Evolutionary conservation across 257 asterid genomes (phyloP).

Genomic region (Dorcoceras hygrometricum): DNA sequence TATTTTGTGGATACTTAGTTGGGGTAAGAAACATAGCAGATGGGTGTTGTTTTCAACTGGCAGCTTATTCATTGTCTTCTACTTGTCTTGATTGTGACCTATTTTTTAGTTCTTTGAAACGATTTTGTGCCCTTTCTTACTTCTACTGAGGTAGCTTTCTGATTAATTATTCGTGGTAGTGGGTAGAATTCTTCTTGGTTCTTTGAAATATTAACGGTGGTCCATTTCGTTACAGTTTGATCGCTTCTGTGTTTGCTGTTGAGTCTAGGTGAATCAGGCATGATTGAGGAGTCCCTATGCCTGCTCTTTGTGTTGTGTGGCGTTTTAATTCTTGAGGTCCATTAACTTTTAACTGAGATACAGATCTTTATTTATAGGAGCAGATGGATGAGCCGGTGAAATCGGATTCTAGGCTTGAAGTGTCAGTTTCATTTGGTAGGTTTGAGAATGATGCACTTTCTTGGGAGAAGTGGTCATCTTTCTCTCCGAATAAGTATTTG

Average conservation of each 20-base stretch:
- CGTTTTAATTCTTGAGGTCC: neutral
- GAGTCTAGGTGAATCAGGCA: neutral
- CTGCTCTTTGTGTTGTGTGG: neutral
- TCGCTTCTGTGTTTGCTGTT: neutral
- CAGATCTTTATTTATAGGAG: slow-evolving; percentile 34
- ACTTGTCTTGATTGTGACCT: slow-evolving; percentile 35
- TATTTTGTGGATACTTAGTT: neutral
- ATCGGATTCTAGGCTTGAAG: slow-evolving; percentile 52
- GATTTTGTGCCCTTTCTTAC: slow-evolving; percentile 26
- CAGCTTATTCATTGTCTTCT: slow-evolving; percentile 24
- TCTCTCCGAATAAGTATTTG: slow-evolving; percentile 87
- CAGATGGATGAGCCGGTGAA: slow-evolving; percentile 69
- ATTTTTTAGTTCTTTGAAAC: slow-evolving; percentile 29
- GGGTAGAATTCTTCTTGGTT: slow-evolving; percentile 32
- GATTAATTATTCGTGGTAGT: slow-evolving; percentile 26
- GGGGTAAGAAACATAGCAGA: slow-evolving; percentile 43
- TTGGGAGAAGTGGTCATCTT: slow-evolving; percentile 97
- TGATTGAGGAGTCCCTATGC: neutral
- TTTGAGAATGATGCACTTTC: slow-evolving; percentile 82
- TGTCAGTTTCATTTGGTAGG: slow-evolving; percentile 89
- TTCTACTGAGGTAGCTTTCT: slow-evolving; percentile 27
- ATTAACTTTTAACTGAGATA: neutral
- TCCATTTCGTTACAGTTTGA: slow-evolving; percentile 25
- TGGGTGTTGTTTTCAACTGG: slow-evolving; percentile 33
- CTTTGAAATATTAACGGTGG: slow-evolving; percentile 15